These are phyloP conservation scores for Glycine latifolia DNA, from an alignment of 306 rosid genomes.

Conservation along the genomic window DNA sequence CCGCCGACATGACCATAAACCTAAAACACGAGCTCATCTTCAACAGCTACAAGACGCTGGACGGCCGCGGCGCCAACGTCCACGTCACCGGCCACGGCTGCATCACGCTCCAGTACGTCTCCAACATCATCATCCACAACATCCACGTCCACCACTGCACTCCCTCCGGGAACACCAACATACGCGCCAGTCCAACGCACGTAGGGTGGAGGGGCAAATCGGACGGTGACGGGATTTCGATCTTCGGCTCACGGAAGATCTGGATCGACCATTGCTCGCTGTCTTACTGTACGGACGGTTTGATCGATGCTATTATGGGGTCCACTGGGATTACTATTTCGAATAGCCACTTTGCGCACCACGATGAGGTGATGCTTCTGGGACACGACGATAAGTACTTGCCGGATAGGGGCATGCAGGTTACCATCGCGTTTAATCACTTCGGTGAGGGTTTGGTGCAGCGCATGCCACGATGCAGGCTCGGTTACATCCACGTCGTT, in stretches of 20 bases:
- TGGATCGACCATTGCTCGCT: constrained; percentile 95
- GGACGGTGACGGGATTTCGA: constrained; percentile 97
- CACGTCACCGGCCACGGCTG: constrained; percentile 89
- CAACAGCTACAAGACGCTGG: constrained; percentile 90
- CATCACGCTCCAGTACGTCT: constrained; percentile 81
- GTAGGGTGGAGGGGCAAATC: constrained; percentile 75
- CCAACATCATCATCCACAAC: constrained; percentile 86
- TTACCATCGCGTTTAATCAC: constrained; percentile 90
- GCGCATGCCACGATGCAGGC: constrained; percentile 92
- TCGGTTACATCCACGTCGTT: constrained; percentile 87
- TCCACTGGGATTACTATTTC: constrained; percentile 83
- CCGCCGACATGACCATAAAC: constrained; percentile 76
- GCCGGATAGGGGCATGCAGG: constrained; percentile 90
- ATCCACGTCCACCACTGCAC: constrained; percentile 88
- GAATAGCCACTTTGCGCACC: constrained; percentile 82
- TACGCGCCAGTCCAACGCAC: constrained; percentile 81
- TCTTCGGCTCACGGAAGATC: constrained; percentile 68
- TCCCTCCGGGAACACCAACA: constrained; percentile 75
- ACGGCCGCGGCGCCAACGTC: constrained; percentile 82
- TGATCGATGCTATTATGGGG: constrained; percentile 93
- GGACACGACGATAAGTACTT: constrained; percentile 67
- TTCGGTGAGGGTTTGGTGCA: constrained; percentile 87
- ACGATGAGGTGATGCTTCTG: constrained; percentile 88
- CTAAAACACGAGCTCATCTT: constrained; percentile 82
- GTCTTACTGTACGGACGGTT: constrained; percentile 80